These are phyloP conservation scores for Skeletonema grethae DNA, from an alignment of 108 stramenopile species.

Conservation along the genomic window DNA sequence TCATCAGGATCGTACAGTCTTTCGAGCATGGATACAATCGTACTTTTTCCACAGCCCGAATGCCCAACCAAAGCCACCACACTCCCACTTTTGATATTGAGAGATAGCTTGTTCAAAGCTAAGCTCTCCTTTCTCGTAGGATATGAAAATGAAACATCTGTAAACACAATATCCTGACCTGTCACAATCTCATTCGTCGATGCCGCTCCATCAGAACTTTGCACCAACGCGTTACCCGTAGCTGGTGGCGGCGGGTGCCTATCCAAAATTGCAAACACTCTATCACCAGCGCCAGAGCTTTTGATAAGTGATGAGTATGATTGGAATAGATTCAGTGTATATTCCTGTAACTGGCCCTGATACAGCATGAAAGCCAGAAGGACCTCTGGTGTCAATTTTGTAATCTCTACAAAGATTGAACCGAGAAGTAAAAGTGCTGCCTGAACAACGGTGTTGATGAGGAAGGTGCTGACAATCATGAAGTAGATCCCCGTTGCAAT, in stretches of 20 bases:
- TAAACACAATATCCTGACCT: conserved; percentile 39
- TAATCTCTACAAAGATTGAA: conserved; percentile 61
- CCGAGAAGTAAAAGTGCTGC: conserved; percentile 76
- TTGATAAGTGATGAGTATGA: conserved; percentile 91
- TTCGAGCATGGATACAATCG: conserved; percentile 88
- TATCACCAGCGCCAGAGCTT: conserved; percentile 92
- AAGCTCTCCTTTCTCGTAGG: conserved; percentile 81
- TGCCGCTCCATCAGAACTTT: conserved; percentile 3
- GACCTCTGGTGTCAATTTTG: conserved; percentile 63
- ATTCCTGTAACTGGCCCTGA: conserved; percentile 82
- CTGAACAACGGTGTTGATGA: conserved; percentile 90
- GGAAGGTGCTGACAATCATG: conserved; percentile 87
- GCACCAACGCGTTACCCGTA: conserved; percentile 59
- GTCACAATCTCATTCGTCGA: conserved; percentile 9
- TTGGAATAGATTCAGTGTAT: conserved; percentile 88
- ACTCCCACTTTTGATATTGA: conserved; percentile 77
- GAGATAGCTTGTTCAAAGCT: conserved; percentile 69
- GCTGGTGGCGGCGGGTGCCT: conserved; percentile 71
- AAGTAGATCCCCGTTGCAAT: conserved; percentile 86
- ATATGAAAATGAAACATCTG: conserved; percentile 89
- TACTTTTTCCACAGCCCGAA: conserved; percentile 89
- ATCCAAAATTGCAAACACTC: conserved; percentile 87
- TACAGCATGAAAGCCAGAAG: conserved; percentile 97
- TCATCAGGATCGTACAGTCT: conserved; percentile 91
- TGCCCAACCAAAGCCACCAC: conserved; percentile 93